Evolutionary conservation across 768 basidiomycete species (phyloP).

Genomic region (Thelephora ganbajun): DNA sequence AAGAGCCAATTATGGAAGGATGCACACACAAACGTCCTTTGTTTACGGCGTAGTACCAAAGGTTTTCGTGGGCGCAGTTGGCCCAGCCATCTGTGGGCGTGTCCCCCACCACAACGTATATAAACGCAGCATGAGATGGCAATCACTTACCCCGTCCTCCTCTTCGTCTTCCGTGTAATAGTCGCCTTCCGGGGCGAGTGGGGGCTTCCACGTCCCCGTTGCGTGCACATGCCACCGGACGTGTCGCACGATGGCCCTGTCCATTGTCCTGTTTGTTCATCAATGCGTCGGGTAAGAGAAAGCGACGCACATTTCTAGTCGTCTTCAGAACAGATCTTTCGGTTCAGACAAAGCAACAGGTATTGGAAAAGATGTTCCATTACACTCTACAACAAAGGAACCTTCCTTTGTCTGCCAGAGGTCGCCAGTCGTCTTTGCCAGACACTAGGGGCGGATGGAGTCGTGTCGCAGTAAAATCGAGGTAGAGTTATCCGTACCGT

Average conservation of each 20-base stretch:
- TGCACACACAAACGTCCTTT: background rate
- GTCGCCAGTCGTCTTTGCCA: no score
- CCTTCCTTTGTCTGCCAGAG: no score
- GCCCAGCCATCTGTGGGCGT: background rate
- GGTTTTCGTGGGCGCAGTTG: background rate
- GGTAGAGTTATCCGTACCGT: no score
- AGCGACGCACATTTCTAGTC: background rate
- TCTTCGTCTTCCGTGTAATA: background rate
- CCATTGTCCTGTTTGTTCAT: background rate
- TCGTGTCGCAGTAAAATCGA: no score
- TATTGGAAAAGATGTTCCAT: no score
- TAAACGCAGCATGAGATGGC: background rate
- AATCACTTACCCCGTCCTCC: background rate
- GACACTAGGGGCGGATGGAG: no score
- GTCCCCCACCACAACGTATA: no score
- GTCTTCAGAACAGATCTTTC: slow-evolving; percentile 1
- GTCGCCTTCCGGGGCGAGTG: background rate
- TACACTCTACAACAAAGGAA: no score
- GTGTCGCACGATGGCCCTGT: background rate
- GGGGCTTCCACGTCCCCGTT: no score
- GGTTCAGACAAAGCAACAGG: background rate
- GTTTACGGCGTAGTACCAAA: background rate
- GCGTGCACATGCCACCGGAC: background rate
- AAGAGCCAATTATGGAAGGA: background rate
- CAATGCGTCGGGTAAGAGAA: background rate